These are phyloP conservation scores for Paraleonurus japonicus DNA, from an alignment of 257 asterid genomes.

Conservation along the genomic window DNA sequence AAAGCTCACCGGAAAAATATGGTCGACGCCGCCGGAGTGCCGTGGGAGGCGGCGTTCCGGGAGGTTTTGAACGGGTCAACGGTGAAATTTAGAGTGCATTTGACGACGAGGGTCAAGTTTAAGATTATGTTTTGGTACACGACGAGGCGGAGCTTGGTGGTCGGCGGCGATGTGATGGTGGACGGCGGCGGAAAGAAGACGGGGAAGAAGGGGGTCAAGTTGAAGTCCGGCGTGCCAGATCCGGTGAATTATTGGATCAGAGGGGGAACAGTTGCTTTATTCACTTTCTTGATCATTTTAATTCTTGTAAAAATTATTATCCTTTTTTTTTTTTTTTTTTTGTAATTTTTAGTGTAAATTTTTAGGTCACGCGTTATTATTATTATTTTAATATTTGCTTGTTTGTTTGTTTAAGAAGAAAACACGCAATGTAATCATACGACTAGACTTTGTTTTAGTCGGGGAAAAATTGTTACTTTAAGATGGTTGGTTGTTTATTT, in stretches of 20 bases:
- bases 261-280: background rate
- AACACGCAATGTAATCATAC: background rate
- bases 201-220: constrained; percentile 44
- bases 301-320: background rate
- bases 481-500: too few relatives aligned
- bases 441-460: too few relatives aligned
- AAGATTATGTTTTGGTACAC: constrained; percentile 58
- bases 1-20: constrained; percentile 30
- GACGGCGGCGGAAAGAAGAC: constrained; percentile 47
- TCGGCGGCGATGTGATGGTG: constrained; percentile 49
- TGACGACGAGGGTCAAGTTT: constrained; percentile 58
- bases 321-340: background rate
- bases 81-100: constrained; percentile 49
- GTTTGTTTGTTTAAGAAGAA: background rate
- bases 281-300: constrained; percentile 7
- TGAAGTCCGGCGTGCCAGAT: constrained; percentile 34
- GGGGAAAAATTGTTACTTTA: too few relatives aligned
- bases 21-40: constrained; percentile 42
- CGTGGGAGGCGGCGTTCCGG: constrained; percentile 52
- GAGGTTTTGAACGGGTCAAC: constrained; percentile 38
- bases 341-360: background rate
- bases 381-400: too few relatives aligned
- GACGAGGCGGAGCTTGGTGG: constrained; percentile 35
- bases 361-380: background rate
- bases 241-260: constrained; percentile 2